Percentiles rank a stretch among this genome's conserved stretches.
phyloP scores from a whole-genome alignment of 805 yeast genomes.

The Aciculoconidium aculeatum region DNA sequence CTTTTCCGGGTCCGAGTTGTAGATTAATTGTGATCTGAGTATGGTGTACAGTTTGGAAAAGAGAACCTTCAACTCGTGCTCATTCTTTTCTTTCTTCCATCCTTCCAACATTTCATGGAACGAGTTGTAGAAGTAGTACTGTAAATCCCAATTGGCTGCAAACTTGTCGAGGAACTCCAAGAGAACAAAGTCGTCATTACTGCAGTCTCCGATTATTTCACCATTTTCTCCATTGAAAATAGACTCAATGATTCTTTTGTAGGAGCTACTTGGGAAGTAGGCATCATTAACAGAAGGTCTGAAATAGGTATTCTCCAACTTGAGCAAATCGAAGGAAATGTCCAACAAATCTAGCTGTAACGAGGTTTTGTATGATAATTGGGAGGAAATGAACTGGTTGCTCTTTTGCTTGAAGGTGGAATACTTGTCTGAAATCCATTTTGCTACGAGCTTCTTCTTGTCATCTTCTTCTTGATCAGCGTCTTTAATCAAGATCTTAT shows the following conservation, averaged over 20 bases:
- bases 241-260: constrained; percentile 34
- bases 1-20: constrained; percentile 20
- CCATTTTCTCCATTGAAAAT: constrained; percentile 27
- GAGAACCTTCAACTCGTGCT: constrained; percentile 13
- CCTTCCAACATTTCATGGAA: constrained; percentile 22
- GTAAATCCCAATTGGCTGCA: constrained; percentile 64
- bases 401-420: constrained; percentile 44
- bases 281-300: constrained; percentile 48
- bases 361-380: constrained; percentile 41
- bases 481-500: constrained; percentile 30
- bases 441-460: constrained; percentile 43
- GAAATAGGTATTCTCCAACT: constrained; percentile 49
- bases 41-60: constrained; percentile 39
- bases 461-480: constrained; percentile 31
- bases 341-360: constrained; percentile 52
- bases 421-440: constrained; percentile 62
- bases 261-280: constrained; percentile 57
- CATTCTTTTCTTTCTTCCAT: constrained; percentile 13
- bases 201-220: constrained; percentile 39
- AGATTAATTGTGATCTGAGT: constrained; percentile 23
- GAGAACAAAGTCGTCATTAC: constrained; percentile 42
- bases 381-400: constrained; percentile 33
- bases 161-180: constrained; percentile 55
- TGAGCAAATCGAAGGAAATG: constrained; percentile 48
- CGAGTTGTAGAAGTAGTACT: constrained; percentile 62